Conservation (phyloP, 768 basidiomycete genomes). For the Serendipita sp. region DNA sequence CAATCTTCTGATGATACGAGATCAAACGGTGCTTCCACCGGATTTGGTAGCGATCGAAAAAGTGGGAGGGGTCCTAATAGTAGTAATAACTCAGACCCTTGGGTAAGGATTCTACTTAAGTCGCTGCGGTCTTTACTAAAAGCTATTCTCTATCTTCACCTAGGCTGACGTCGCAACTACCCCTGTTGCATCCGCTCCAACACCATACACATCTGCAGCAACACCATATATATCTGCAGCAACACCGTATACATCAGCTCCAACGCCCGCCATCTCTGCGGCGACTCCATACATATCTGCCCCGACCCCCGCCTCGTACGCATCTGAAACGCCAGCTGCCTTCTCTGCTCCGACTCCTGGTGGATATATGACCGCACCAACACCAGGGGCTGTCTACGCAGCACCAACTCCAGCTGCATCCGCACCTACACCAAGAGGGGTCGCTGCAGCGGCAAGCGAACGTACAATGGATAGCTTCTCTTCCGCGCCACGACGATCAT, state of each 20-base stretch:
- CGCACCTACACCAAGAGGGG: neutral
- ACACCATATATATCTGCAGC: slow-evolving; percentile 15
- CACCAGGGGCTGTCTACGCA: neutral
- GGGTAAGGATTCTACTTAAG: slow-evolving; percentile 11
- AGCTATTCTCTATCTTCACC: neutral
- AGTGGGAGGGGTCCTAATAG: slow-evolving; percentile 16
- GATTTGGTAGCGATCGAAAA: neutral
- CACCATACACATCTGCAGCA: neutral
- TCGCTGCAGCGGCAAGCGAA: neutral
- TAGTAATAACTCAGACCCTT: slow-evolving; percentile 15
- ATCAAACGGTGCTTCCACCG: neutral
- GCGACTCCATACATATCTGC: slow-evolving; percentile 20
- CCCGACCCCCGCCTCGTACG: slow-evolving; percentile 13
- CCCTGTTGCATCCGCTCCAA: slow-evolving; percentile 7
- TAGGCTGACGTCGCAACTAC: slow-evolving; percentile 17
- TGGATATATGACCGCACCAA: slow-evolving; percentile 11
- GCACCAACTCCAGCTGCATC: neutral
- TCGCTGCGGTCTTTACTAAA: slow-evolving; percentile 1
- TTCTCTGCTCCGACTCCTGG: slow-evolving; percentile 26
- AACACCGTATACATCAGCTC: slow-evolving; percentile 25
- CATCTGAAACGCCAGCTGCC: slow-evolving; percentile 22
- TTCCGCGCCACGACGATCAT: neutral
- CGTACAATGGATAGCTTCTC: neutral
- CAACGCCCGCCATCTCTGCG: slow-evolving; percentile 33
- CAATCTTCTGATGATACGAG: slow-evolving; percentile 5